A percentile compares a stretch with the other conserved stretches of the same genome.
Evolutionary conservation across 148 eudicot genomes (phyloP).

Genomic region (Rhododendron mucronatum): DNA sequence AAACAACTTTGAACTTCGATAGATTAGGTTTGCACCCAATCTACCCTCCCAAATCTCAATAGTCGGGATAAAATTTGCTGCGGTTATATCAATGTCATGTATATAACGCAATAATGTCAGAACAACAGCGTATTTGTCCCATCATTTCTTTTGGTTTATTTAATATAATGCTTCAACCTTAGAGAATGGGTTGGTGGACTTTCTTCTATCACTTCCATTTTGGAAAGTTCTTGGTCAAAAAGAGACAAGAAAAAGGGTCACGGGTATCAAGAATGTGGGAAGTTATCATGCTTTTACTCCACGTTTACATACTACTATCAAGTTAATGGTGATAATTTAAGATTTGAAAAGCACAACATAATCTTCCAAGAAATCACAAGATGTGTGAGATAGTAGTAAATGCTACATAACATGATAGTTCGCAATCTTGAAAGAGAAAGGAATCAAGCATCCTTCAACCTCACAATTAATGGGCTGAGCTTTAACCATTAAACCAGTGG

Average conservation of each 20-base stretch:
- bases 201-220: neutral
- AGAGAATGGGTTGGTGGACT: neutral
- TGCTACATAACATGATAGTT: neutral
- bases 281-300: neutral
- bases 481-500: neutral
- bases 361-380: neutral
- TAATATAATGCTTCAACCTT: neutral
- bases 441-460: neutral
- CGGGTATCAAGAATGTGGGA: neutral
- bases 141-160: neutral
- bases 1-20: neutral
- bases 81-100: neutral
- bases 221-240: neutral
- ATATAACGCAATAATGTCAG: neutral
- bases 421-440: neutral
- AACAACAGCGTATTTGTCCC: neutral
- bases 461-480: neutral
- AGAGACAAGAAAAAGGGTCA: neutral
- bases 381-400: neutral
- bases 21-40: neutral
- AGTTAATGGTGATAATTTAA: neutral
- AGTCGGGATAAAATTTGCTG: neutral
- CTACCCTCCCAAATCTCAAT: neutral
- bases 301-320: neutral
- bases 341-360: neutral